Evolutionary conservation across 192 early-diverging fungal species (phyloP).

Genomic region (Podila clonocystis): DNA sequence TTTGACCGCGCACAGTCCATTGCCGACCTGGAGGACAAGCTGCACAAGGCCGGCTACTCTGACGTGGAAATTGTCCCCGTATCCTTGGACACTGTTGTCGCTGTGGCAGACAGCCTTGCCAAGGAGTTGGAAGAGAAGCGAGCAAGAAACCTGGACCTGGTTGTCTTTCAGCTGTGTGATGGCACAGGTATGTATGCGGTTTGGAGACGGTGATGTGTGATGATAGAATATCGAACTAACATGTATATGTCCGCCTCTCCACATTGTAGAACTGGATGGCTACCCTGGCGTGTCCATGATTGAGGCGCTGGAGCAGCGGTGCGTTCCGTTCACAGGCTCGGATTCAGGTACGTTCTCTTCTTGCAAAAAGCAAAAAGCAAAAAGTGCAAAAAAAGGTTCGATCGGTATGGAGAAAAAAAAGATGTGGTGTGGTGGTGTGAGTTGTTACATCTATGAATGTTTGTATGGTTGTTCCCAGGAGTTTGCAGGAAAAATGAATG

Average conservation of each 20-base stretch:
- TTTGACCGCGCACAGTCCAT: conserved; percentile 13
- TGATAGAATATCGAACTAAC: background rate
- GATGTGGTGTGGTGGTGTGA: too few relatives aligned
- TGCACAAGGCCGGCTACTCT: conserved; percentile 14
- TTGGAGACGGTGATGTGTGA: background rate
- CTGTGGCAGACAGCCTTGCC: conserved; percentile 14
- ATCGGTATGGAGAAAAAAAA: too few relatives aligned
- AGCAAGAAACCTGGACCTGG: conserved; percentile 10
- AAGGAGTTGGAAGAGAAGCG: conserved; percentile 17
- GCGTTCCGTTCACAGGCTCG: conserved; percentile 23
- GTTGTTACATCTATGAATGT: too few relatives aligned
- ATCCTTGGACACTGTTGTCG: conserved; percentile 1
- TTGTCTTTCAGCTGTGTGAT: conserved; percentile 43
- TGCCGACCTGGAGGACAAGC: conserved; percentile 8
- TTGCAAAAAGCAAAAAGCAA: background rate
- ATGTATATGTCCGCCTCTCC: background rate
- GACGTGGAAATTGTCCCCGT: conserved; percentile 20
- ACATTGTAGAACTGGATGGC: conserved; percentile 15
- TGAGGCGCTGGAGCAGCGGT: conserved; percentile 10
- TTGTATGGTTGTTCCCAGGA: background rate
- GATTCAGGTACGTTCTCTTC: conserved; percentile 18
- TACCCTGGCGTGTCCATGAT: conserved; percentile 38
- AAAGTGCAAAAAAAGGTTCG: too few relatives aligned
- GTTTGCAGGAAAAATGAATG: background rate
- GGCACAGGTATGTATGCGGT: conserved; percentile 18